Evolutionary conservation across 176 grass and related monocot species (phyloP).

Genomic region (Carex myosuroides): DNA sequence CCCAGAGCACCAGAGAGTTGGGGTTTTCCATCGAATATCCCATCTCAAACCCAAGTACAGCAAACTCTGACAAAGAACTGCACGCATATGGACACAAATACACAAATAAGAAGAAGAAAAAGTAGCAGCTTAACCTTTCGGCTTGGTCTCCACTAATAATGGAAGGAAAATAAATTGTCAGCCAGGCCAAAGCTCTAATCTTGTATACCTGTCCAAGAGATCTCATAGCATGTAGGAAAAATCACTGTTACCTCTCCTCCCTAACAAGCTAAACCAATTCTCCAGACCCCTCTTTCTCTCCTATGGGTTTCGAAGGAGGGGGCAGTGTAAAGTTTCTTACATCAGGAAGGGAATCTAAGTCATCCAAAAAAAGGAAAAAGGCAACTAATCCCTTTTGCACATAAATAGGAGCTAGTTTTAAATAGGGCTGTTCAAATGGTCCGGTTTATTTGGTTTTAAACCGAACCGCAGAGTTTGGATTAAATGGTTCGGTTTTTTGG

Average conservation of each 20-base stretch:
- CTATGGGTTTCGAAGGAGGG: not conserved
- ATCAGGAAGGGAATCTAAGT: not conserved
- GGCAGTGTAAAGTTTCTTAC: not conserved
- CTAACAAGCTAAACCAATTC: not conserved
- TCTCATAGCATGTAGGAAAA: not conserved
- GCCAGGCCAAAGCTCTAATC: not conserved
- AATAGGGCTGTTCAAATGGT: too few species aligned
- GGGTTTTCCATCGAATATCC: conserved; percentile 99
- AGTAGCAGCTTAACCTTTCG: not conserved
- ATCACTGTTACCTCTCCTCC: not conserved
- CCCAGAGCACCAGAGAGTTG: conserved; percentile 90
- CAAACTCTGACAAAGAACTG: conserved; percentile 99
- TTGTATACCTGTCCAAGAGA: not conserved
- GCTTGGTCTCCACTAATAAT: not conserved
- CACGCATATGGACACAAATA: not conserved
- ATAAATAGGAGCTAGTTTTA: not conserved
- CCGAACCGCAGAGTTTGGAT: too few species aligned
- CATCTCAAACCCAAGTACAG: conserved; percentile 94
- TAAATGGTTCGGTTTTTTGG: too few species aligned
- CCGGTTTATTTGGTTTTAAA: too few species aligned
- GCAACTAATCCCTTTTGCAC: not conserved
- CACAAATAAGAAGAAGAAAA: not conserved
- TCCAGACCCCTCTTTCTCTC: not conserved
- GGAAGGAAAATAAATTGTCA: not conserved
- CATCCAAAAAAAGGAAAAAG: not conserved